Evolutionary conservation across 2,329 filamentous ascomycete genomes (phyloP).

Genomic region (Aspergillus sclerotialis): DNA sequence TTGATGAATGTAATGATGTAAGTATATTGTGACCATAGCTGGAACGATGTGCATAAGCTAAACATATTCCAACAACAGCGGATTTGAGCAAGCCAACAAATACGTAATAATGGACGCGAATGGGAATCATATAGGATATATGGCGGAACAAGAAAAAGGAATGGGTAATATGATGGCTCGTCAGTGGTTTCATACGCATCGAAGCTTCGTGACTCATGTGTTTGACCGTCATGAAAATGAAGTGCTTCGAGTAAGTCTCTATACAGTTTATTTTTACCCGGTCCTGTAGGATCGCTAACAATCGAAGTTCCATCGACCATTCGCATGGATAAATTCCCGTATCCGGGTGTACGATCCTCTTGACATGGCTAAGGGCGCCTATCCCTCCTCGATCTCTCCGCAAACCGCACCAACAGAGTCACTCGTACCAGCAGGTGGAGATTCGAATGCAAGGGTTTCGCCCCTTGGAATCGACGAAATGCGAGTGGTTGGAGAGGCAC

Average conservation of each 20-base stretch:
- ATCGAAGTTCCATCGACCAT: slow-evolving; percentile 53
- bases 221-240: slow-evolving; percentile 56
- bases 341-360: slow-evolving; percentile 52
- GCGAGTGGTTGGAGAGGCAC: slow-evolving; percentile 57
- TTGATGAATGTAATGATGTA: slow-evolving; percentile 58
- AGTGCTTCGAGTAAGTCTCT: slow-evolving; percentile 45
- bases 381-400: slow-evolving; percentile 36
- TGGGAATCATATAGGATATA: slow-evolving; percentile 57
- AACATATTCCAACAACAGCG: slow-evolving; percentile 23
- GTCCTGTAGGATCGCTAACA: too few relatives aligned
- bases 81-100: slow-evolving; percentile 60
- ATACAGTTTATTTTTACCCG: too few relatives aligned
- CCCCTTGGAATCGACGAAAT: slow-evolving; percentile 49
- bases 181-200: slow-evolving; percentile 56
- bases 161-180: slow-evolving; percentile 50
- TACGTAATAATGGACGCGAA: slow-evolving; percentile 60
- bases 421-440: slow-evolving; percentile 30
- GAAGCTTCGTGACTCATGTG: slow-evolving; percentile 59
- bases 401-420: slow-evolving; percentile 40
- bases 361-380: slow-evolving; percentile 22
- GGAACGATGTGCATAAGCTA: neutral
- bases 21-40: slow-evolving; percentile 9
- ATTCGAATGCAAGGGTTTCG: slow-evolving; percentile 47
- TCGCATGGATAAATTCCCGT: slow-evolving; percentile 56
- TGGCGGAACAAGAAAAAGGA: slow-evolving; percentile 57